Percentiles rank a stretch among this genome's conserved stretches.
Conservation (phyloP, 371 early-diverging fungal genomes). For the Cokeromyces recurvatus region DNA sequence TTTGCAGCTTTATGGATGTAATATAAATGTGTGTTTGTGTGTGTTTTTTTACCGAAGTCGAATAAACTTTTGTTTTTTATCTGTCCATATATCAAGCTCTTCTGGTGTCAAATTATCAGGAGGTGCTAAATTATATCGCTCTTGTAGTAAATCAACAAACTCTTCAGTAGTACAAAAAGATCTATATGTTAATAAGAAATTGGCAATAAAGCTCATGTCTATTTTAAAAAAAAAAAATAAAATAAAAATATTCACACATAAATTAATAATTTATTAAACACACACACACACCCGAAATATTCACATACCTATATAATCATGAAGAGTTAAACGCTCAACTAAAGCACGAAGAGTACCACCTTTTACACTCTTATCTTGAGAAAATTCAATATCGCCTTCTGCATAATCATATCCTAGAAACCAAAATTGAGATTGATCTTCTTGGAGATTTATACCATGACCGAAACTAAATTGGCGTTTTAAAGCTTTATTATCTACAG, state of each 20-base stretch:
- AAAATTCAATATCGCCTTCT: conserved; percentile 71
- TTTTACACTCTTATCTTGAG: conserved; percentile 75
- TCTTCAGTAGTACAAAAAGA: conserved; percentile 78
- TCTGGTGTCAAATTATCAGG: conserved; percentile 63
- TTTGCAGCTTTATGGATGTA: too few relatives aligned
- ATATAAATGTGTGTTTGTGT: too few relatives aligned
- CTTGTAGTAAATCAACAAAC: conserved; percentile 64
- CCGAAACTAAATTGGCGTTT: conserved; percentile 20
- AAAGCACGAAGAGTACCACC: conserved; percentile 85
- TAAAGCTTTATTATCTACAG: conserved; percentile 2
- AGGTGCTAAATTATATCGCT: conserved; percentile 69
- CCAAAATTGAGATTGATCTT: conserved; percentile 21
- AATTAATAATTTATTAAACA: too few relatives aligned
- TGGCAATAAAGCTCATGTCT: conserved; percentile 75
- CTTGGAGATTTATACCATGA: conserved; percentile 7
- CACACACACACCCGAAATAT: neutral
- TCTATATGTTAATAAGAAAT: conserved; percentile 87
- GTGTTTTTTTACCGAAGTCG: conserved; percentile 62
- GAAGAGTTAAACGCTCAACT: conserved; percentile 85
- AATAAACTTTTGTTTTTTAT: conserved; percentile 80
- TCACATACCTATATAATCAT: conserved; percentile 55
- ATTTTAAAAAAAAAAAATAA: conserved; percentile 5
- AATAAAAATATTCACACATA: too few relatives aligned
- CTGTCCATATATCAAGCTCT: conserved; percentile 77
- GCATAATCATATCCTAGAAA: conserved; percentile 75